These are phyloP conservation scores for Ceratocystis cubensis DNA, from an alignment of 2,329 filamentous ascomycete genomes.

Conservation along the genomic window DNA sequence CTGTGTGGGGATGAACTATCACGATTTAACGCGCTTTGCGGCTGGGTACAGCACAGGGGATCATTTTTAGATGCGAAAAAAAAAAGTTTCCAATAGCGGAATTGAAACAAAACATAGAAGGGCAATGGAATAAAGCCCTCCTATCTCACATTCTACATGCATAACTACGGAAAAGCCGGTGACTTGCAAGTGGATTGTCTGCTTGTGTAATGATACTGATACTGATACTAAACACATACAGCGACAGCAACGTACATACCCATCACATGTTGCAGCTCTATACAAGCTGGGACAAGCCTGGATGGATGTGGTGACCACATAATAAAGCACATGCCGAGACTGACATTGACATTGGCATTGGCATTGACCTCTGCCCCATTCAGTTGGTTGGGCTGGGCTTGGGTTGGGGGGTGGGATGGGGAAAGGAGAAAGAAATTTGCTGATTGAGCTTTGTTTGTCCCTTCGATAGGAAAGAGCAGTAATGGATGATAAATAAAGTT, in stretches of 20 bases:
- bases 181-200: neutral
- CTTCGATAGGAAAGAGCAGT: too few species aligned
- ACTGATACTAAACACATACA: neutral
- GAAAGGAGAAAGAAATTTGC: neutral
- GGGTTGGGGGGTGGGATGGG: neutral
- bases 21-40: neutral
- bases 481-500: neutral
- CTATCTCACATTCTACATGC: neutral
- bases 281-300: neutral
- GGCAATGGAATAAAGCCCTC: neutral
- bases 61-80: neutral
- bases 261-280: too few species aligned
- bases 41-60: neutral
- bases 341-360: slow-evolving; percentile 2
- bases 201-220: neutral
- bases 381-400: neutral
- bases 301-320: neutral
- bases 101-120: neutral
- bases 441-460: neutral
- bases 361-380: neutral
- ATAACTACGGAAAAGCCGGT: neutral
- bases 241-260: too few species aligned
- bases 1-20: neutral
- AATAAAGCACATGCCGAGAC: neutral
- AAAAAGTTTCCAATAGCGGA: neutral